phyloP scores from a whole-genome alignment of 306 rosid genomes.

The Malus domestica region ASM211411v1 NC_041791.1:25017001-25017500 shows the following conservation, averaged over 20 bases:
- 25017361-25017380: conserved; percentile 30
- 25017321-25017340: conserved; percentile 65
- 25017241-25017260: neutral
- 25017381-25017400: conserved; percentile 26
- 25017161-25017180: neutral
- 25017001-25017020: neutral
- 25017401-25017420: conserved; percentile 70
- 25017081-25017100: too few relatives aligned
- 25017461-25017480: too few relatives aligned
- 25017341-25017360: conserved; percentile 55
- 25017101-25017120: neutral
- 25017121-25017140: neutral
- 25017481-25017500: too few relatives aligned
- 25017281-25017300: conserved; percentile 89
- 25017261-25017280: conserved; percentile 26
- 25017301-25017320: conserved; percentile 80
- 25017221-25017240: conserved; percentile 1
- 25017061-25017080: neutral
- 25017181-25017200: neutral
- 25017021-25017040: neutral
- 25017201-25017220: conserved; percentile 1
- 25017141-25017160: neutral
- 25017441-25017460: neutral
- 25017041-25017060: neutral
- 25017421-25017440: neutral